Base-by-base conservation (phyloP, 345 rosid species). In the Garcia nutans region DNA sequence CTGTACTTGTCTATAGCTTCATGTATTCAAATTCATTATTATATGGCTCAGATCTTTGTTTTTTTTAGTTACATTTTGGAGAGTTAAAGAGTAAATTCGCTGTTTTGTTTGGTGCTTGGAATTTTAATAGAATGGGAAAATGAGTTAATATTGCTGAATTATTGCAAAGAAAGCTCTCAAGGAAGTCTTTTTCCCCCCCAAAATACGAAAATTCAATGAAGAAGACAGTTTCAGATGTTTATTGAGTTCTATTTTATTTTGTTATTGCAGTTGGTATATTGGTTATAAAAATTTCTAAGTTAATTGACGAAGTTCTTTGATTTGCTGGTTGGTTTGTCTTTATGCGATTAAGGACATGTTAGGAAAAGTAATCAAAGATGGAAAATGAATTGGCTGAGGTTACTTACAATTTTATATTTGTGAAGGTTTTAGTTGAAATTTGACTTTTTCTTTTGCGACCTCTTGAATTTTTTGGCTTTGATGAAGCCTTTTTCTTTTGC, bases 81-180 rank as follows among this genome's bases (percentile, higher is more conserved):
- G 15, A 37, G 41, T 37, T 37, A 37, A 37, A 37, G 41, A 37
- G 41, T 37, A 47, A 47, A 1, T 47, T 47, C 13, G 50, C 50
- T 47, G 50, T 44, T 66, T 9, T 66, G 31, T 66, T 66, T 66
- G 70, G 31, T 66, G 22, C 19, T 44, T n/a, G 70, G 49, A 22
- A 42, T 17, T 33, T 65, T 44, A 1, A 66, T 17, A 65, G 69
- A 6, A 57, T 22, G 3, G 61, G 6, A n/a, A 57, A 57, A 6
- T 37, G 61, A 19, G n/a, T 66, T 66, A 66, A 12, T 22, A 66
- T 19, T 66, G 52, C 11, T 42, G 15, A 10, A 45, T 0, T 66
- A 20, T 66, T 66, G 50, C 54, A n/a, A 5, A 37, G 41, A 37
- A 37, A 37, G 41, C 41, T 37, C 17, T 54, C 20, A 5, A 17